Evolutionary conservation across 768 basidiomycete genomes (phyloP).

Genomic region (Mycena olivaceomarginata): DNA sequence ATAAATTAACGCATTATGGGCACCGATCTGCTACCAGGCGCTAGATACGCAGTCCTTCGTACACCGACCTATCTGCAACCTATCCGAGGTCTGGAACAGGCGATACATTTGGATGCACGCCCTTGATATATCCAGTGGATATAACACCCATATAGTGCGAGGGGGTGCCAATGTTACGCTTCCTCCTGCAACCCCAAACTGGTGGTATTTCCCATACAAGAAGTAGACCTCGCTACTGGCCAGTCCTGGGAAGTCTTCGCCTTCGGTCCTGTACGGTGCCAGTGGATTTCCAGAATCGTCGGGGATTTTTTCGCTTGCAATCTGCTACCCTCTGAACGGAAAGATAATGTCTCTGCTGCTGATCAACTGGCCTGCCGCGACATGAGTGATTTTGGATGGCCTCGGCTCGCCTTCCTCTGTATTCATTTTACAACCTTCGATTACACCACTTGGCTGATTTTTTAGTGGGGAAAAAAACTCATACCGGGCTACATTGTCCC

Average conservation of each 20-base stretch:
- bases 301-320: not conserved
- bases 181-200: not conserved
- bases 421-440: too few relatives aligned
- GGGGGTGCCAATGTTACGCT: too few relatives aligned
- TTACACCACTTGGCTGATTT: not conserved
- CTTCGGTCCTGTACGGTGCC: not conserved
- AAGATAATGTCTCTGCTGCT: not conserved
- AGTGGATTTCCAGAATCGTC: not conserved
- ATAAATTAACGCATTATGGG: too few relatives aligned
- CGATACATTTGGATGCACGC: not conserved
- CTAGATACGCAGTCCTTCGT: not conserved
- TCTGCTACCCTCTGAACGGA: not conserved
- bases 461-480: not conserved
- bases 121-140: too few relatives aligned
- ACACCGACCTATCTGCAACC: not conserved
- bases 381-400: not conserved
- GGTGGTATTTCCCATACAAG: not conserved
- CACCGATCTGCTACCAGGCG: not conserved
- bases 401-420: too few relatives aligned
- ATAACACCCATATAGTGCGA: not conserved
- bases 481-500: not conserved
- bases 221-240: not conserved
- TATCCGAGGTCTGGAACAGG: not conserved
- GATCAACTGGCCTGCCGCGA: not conserved
- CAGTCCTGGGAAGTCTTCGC: not conserved